These are phyloP conservation scores for Oldenlandia corymbosa DNA, from an alignment of 257 asterid genomes.

Conservation along the genomic window DNA sequence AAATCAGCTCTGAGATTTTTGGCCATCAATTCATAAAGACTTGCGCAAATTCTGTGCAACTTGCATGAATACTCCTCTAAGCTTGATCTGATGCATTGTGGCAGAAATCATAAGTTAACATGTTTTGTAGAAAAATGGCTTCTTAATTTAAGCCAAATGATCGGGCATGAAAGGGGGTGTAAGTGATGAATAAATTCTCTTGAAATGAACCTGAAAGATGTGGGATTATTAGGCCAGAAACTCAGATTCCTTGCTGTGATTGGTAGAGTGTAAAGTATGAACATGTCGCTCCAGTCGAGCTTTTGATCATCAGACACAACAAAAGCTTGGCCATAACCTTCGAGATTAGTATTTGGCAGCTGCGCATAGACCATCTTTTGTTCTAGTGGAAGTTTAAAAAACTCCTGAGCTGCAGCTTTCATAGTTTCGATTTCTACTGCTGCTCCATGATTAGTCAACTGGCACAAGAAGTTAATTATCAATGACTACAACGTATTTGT, in stretches of 20 bases:
- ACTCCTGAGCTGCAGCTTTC: constrained; percentile 9
- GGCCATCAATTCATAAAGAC: constrained; percentile 15
- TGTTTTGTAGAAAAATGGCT: no score
- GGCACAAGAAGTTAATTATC: background rate
- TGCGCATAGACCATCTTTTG: no score
- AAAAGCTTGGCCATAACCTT: no score
- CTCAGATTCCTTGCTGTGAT: constrained; percentile 15
- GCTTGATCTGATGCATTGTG: no score
- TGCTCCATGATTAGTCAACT: constrained; percentile 30
- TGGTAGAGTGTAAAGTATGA: constrained; percentile 20
- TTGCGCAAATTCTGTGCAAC: constrained; percentile 17
- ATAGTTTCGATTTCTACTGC: constrained; percentile 21
- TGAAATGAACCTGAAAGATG: background rate
- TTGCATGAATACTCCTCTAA: no score
- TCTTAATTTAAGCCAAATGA: no score
- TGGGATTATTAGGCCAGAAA: constrained; percentile 15
- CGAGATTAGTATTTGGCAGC: no score
- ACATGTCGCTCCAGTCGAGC: constrained; percentile 33
- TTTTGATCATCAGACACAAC: constrained; percentile 26
- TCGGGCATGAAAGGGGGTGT: no score
- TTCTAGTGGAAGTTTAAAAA: no score
- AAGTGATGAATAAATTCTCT: background rate
- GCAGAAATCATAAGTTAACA: background rate
- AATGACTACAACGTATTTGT: background rate
- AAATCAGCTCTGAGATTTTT: no score